These are phyloP conservation scores for Parmales sp. DNA, from an alignment of 108 stramenopile genomes.

Conservation along the genomic window DNA sequence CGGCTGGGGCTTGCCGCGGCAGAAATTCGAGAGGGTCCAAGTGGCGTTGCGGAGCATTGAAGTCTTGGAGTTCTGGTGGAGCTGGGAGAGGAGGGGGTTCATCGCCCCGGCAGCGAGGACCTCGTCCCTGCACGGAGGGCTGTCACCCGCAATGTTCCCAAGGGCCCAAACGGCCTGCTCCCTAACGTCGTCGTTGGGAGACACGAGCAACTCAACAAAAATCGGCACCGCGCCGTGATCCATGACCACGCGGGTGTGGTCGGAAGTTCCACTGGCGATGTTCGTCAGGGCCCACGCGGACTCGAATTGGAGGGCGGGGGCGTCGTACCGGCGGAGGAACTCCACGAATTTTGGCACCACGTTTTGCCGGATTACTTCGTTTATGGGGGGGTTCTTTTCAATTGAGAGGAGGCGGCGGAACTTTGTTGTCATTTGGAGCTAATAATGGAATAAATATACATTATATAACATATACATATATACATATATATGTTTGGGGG, in stretches of 20 bases:
- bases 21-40: slow-evolving; percentile 98
- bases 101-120: slow-evolving; percentile 85
- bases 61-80: slow-evolving; percentile 79
- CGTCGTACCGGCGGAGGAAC: slow-evolving; percentile 82
- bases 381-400: slow-evolving; percentile 97
- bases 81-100: slow-evolving; percentile 83
- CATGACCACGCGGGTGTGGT: slow-evolving; percentile 95
- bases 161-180: slow-evolving; percentile 99
- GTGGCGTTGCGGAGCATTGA: slow-evolving; percentile 96
- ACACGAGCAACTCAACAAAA: slow-evolving; percentile 74
- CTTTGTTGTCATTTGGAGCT: slow-evolving; percentile 73
- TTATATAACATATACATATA: too few species aligned
- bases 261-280: slow-evolving; percentile 93
- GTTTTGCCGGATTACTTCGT: slow-evolving; percentile 88
- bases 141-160: slow-evolving; percentile 98
- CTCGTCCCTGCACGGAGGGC: slow-evolving; percentile 86
- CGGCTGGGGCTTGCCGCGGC: slow-evolving; percentile 96
- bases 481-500: neutral
- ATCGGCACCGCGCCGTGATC: slow-evolving; percentile 95
- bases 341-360: slow-evolving; percentile 93
- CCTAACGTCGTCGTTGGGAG: slow-evolving; percentile 92
- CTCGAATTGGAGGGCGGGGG: slow-evolving; percentile 95
- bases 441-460: neutral
- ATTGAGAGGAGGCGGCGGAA: slow-evolving; percentile 89
- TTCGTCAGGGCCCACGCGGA: slow-evolving; percentile 99